Base-by-base conservation (phyloP, 140 eudicot species). In the Anethum foeniculum region DNA sequence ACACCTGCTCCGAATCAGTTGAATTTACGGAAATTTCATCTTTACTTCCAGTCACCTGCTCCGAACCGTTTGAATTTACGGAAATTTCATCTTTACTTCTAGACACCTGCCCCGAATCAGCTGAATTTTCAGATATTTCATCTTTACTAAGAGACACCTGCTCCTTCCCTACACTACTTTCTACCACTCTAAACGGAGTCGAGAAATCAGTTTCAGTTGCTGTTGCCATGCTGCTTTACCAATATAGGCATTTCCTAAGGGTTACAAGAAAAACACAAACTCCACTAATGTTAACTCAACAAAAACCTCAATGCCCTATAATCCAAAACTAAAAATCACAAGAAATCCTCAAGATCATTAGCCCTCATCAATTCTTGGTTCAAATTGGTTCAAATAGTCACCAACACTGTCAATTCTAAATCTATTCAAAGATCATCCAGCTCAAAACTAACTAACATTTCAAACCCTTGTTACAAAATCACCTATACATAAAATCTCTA, bases 121-220 rank as follows among this genome's bases (percentile, higher is more conserved):
- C 88, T 4, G 90, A 83, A 79, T 81, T 86, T 38, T 86, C 91
- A 14, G 84, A 79, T 51, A 78, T 73, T 79, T 84, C 88, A 79
- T 93, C 96, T 77, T 86, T 82, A 41, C 60, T 71, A 44, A 48
- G 52, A 78, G 90, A 75, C 47, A 76, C 77, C 51, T 44, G 82
- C 34, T 88, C 92, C 77, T 84, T 13, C 3, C 1, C 52, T 51
- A 64, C 82, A 41, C 46, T 41, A 67, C 87, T 77, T 82, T 91
- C 93, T 82, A 89, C 52, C 75, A 85, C 77, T 47, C 84, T 78
- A 76, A 84, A 88, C 34, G 91, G 79, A 27, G 86, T 90, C 10
- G 96, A 84, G 79, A 86, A 85, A 81, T 91, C 93, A 69, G 93
- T 77, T 64, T 88, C 89, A 27, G 97, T 93, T 78, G 97, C 91